Conservation (phyloP, 2,329 filamentous ascomycete genomes). For the Knufia fluminis region DNA sequence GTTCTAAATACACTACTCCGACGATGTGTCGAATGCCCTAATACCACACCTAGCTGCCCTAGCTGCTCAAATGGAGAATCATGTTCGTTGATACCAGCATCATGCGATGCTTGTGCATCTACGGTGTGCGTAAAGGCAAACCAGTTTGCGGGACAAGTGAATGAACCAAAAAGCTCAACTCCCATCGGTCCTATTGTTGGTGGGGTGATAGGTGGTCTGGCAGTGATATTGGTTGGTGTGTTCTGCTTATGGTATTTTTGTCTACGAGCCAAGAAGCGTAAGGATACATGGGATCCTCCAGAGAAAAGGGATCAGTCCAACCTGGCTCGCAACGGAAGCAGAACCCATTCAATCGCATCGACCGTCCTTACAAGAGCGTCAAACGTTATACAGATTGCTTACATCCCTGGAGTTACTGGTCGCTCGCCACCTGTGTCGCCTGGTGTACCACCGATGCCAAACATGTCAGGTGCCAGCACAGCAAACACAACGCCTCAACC, state of each 20-base stretch:
- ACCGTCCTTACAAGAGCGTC: conserved; percentile 92
- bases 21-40: conserved; percentile 51
- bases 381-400: conserved; percentile 98
- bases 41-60: conserved; percentile 48
- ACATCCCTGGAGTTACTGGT: conserved; percentile 95
- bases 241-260: conserved; percentile 83
- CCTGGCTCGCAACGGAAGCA: conserved; percentile 44
- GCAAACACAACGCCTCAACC: conserved; percentile 50
- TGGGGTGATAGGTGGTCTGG: conserved; percentile 76
- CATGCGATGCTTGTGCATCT: conserved; percentile 51
- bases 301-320: conserved; percentile 50
- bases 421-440: conserved; percentile 77
- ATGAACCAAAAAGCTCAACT: conserved; percentile 24
- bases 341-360: conserved; percentile 78
- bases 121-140: conserved; percentile 45
- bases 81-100: conserved; percentile 51
- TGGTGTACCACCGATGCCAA: conserved; percentile 76
- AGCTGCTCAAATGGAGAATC: conserved; percentile 45
- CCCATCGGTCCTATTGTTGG: conserved; percentile 74
- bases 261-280: conserved; percentile 58
- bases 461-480: conserved; percentile 57
- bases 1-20: conserved; percentile 39
- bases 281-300: conserved; percentile 47
- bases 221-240: conserved; percentile 61
- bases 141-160: conserved; percentile 27